Evolutionary conservation across 257 asterid genomes (phyloP).

Genomic region (Penstemon newberryi): DNA sequence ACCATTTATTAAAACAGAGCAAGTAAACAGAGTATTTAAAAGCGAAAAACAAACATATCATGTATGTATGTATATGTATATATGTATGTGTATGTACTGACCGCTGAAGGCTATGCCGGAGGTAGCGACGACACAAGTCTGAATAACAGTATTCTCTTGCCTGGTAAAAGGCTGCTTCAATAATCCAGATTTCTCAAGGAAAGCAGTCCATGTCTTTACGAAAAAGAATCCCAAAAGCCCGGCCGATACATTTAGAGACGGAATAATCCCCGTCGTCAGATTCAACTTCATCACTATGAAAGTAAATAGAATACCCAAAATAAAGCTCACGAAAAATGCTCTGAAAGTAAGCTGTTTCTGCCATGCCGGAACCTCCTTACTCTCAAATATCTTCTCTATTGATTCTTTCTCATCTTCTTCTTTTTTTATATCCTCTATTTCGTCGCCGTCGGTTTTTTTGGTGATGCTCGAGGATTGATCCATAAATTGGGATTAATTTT

Average conservation of each 20-base stretch:
- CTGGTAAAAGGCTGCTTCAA: slow-evolving; percentile 81
- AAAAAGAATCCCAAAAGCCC: slow-evolving; percentile 94
- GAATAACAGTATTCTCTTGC: slow-evolving; percentile 92
- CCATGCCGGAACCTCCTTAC: slow-evolving; percentile 83
- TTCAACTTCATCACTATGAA: slow-evolving; percentile 92
- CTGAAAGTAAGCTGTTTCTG: slow-evolving; percentile 73
- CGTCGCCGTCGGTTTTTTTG: slow-evolving; percentile 47
- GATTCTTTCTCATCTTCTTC: slow-evolving; percentile 38
- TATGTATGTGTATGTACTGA: slow-evolving; percentile 13
- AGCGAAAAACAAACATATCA: background rate
- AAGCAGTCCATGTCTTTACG: slow-evolving; percentile 73
- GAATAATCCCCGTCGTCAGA: slow-evolving; percentile 88
- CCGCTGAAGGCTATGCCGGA: slow-evolving; percentile 99
- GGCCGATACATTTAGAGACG: slow-evolving; percentile 88
- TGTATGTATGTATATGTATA: background rate
- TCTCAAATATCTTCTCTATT: slow-evolving; percentile 69
- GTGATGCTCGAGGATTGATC: slow-evolving; percentile 40
- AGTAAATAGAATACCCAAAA: slow-evolving; percentile 67
- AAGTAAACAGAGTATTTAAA: background rate
- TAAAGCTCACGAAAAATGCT: slow-evolving; percentile 70
- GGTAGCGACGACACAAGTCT: slow-evolving; percentile 91
- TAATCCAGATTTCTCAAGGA: slow-evolving; percentile 68
- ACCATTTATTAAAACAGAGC: background rate
- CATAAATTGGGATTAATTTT: slow-evolving; percentile 9
- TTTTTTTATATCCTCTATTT: background rate